Evolutionary conservation across 805 yeast species (phyloP).

Genomic region (Yamadazyma akitaensis): DNA sequence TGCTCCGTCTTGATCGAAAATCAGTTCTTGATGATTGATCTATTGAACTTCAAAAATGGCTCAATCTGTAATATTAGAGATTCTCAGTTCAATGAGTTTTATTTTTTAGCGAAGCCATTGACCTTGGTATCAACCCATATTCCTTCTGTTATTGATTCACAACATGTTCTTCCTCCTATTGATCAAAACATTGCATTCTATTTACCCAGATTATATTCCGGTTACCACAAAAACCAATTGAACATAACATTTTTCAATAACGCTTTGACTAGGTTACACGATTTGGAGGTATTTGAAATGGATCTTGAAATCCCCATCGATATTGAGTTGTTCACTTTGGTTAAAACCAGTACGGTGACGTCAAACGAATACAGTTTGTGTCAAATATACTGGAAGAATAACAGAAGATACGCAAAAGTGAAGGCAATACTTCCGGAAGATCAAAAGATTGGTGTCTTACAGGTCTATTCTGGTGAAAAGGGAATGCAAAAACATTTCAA

Average conservation of each 20-base stretch:
- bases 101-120: constrained; percentile 76
- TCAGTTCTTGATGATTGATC: constrained; percentile 78
- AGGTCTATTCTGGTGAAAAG: constrained; percentile 67
- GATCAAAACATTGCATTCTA: constrained; percentile 75
- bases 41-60: constrained; percentile 35
- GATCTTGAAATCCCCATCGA: constrained; percentile 69
- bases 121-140: constrained; percentile 80
- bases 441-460: constrained; percentile 66
- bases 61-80: constrained; percentile 30
- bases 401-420: constrained; percentile 63
- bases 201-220: constrained; percentile 84
- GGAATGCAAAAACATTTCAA: constrained; percentile 56
- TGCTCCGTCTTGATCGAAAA: constrained; percentile 70
- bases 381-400: constrained; percentile 72
- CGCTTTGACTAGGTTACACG: constrained; percentile 67
- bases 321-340: constrained; percentile 61
- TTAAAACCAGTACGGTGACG: constrained; percentile 50
- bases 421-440: constrained; percentile 77
- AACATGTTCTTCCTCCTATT: constrained; percentile 82
- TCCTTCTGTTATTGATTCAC: constrained; percentile 75
- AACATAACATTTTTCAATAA: constrained; percentile 68
- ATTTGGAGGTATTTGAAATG: constrained; percentile 76
- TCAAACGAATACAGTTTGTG: constrained; percentile 58
- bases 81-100: constrained; percentile 49
- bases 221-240: constrained; percentile 60